phyloP scores from a whole-genome alignment of 2,329 filamentous ascomycete species.

The Verticillium nubilum region DNA sequence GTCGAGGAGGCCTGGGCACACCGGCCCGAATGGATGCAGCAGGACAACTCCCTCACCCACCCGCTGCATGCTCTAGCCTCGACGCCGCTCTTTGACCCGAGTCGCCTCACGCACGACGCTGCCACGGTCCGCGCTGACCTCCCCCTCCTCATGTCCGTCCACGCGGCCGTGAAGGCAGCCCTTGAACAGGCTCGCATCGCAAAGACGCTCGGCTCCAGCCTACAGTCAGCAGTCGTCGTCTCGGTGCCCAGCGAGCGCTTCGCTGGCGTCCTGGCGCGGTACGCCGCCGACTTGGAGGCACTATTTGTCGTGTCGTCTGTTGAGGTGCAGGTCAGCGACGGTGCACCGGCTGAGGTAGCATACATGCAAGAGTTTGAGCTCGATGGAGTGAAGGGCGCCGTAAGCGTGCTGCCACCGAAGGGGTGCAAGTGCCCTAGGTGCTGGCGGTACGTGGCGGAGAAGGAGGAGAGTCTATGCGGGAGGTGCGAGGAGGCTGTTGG shows the following conservation, averaged over 20 bases:
- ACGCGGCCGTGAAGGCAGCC: slow-evolving; percentile 65
- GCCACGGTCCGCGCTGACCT: slow-evolving; percentile 34
- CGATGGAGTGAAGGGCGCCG: slow-evolving; percentile 24
- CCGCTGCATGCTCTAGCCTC: slow-evolving; percentile 44
- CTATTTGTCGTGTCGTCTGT: slow-evolving; percentile 69
- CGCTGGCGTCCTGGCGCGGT: slow-evolving; percentile 29
- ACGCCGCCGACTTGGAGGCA: slow-evolving; percentile 47
- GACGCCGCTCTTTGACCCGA: slow-evolving; percentile 34
- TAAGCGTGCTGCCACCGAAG: slow-evolving; percentile 42
- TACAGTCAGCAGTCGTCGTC: slow-evolving; percentile 69
- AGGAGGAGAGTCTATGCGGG: slow-evolving; percentile 60
- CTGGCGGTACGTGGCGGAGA: slow-evolving; percentile 78
- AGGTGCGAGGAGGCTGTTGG: slow-evolving; percentile 57
- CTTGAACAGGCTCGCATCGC: slow-evolving; percentile 67
- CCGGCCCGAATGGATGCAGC: slow-evolving; percentile 59
- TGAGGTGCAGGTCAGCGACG: slow-evolving; percentile 32
- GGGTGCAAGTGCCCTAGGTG: slow-evolving; percentile 76
- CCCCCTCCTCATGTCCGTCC: slow-evolving; percentile 45
- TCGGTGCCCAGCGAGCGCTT: slow-evolving; percentile 31
- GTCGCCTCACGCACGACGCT: slow-evolving; percentile 31
- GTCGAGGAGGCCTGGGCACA: slow-evolving; percentile 87
- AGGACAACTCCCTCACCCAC: slow-evolving; percentile 23
- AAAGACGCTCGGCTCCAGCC: slow-evolving; percentile 72
- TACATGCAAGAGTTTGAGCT: slow-evolving; percentile 38
- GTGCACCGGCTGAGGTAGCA: slow-evolving; percentile 28